Evolutionary conservation across 2,329 filamentous ascomycete genomes (phyloP).

Genomic region (Curvularia spicifera): DNA sequence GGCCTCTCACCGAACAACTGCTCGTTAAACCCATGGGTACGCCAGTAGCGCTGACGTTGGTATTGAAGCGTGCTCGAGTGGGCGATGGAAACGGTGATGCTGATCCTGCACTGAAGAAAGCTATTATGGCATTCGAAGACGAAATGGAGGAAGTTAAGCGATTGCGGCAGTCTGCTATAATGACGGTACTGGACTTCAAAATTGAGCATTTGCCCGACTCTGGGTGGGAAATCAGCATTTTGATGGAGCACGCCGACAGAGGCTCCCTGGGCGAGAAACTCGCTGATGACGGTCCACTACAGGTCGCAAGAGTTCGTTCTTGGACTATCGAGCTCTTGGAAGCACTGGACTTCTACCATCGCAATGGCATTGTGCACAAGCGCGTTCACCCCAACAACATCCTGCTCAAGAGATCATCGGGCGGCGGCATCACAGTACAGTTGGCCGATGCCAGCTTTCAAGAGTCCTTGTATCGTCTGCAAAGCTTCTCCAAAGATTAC

Average conservation of each 20-base stretch:
- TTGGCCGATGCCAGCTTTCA: constrained; percentile 77
- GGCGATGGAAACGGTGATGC: constrained; percentile 62
- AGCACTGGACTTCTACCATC: constrained; percentile 85
- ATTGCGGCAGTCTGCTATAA: constrained; percentile 76
- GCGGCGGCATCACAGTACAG: constrained; percentile 72
- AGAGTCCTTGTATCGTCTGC: constrained; percentile 69
- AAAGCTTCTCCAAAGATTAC: constrained; percentile 58
- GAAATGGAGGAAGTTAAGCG: constrained; percentile 77
- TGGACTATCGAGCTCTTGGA: constrained; percentile 94
- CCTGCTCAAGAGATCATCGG: constrained; percentile 72
- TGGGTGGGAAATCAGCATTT: constrained; percentile 74
- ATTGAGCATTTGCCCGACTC: constrained; percentile 62
- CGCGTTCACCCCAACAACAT: constrained; percentile 82
- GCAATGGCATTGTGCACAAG: constrained; percentile 81
- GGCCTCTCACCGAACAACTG: constrained; percentile 71
- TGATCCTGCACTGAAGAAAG: constrained; percentile 74
- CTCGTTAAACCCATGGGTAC: constrained; percentile 72
- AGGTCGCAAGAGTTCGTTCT: constrained; percentile 76
- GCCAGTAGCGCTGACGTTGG: constrained; percentile 60
- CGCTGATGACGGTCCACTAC: constrained; percentile 76
- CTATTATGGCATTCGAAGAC: constrained; percentile 76
- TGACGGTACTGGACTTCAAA: constrained; percentile 82
- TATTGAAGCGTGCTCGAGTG: constrained; percentile 61
- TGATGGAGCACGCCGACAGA: constrained; percentile 79
- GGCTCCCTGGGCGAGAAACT: constrained; percentile 83